Percentiles rank a stretch among this genome's conserved stretches.
Conservation (phyloP, 2,329 filamentous ascomycete species). For the Aspergillus novofumigatus region DNA sequence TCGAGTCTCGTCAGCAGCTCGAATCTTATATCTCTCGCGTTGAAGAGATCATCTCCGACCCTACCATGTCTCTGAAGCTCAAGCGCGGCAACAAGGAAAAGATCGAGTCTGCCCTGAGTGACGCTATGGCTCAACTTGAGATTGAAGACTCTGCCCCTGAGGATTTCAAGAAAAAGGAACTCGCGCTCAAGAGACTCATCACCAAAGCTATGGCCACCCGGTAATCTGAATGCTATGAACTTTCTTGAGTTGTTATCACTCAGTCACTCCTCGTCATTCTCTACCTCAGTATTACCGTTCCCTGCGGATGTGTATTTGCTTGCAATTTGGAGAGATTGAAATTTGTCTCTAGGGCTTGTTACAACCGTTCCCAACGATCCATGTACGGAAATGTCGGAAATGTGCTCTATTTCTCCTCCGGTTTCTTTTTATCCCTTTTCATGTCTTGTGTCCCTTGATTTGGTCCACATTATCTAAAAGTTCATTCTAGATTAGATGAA, state of each 20-base stretch:
- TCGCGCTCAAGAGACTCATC: constrained; percentile 93
- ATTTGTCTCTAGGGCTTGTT: not conserved
- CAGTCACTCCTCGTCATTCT: not conserved
- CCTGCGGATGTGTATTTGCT: not conserved
- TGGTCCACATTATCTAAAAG: constrained; percentile 27
- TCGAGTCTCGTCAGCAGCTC: constrained; percentile 98
- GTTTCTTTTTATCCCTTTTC: not conserved
- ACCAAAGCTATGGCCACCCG: constrained; percentile 97
- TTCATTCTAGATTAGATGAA: constrained; percentile 28
- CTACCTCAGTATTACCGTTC: not conserved
- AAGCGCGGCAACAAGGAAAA: constrained; percentile 99
- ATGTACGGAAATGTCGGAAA: not conserved
- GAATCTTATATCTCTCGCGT: constrained; percentile 98
- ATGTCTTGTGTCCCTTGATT: constrained; percentile 6
- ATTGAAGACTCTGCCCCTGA: constrained; percentile 86
- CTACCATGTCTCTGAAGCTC: constrained; percentile 90
- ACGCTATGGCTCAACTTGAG: constrained; percentile 97
- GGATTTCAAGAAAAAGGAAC: constrained; percentile 99
- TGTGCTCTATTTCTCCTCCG: not conserved
- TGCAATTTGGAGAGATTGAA: not conserved
- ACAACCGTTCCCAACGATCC: not conserved
- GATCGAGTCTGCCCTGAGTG: constrained; percentile 94
- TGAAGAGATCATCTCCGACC: constrained; percentile 98
- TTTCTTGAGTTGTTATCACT: not conserved
- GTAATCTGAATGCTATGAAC: constrained; percentile 45